Evolutionary conservation across 768 basidiomycete genomes (phyloP), one percentile per base, ranked within the genome.

Genomic region (Tulasnella sp.): DNA sequence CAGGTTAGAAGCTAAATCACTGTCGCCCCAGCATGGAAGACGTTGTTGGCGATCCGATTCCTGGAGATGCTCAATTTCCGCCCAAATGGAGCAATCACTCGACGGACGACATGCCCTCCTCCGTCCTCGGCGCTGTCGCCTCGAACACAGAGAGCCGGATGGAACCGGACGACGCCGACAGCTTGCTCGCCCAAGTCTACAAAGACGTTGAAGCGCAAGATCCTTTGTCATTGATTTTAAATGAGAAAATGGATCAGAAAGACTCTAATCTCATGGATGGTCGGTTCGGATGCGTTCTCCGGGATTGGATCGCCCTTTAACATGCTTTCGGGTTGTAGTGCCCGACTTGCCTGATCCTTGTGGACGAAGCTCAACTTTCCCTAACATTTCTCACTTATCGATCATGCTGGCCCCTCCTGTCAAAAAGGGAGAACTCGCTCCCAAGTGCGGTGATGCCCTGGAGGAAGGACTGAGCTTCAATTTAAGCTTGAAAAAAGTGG

Each of bases 201-300:
- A 67, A 67, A 35, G 29, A 67, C 11, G 61, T 67, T 26, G 29
- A 67, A 67, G 61, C 29, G 29, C 61, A 67, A 18, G 61, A 67
- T 26, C 61, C 61, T 26, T 35, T 67, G 29, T 67, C 61, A 16
- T 81, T 86, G 67, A 88, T 93, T 37, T 82, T 90, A 80, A 85
- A 88, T 70, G 91, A 91, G 80, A 86, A 83, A 76, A 79, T 92
- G 15, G 88, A 90, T 78, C 88, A 89, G 35, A 86, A 85, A 73
- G 85, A 86, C 10, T 82, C 84, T 71, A 80, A 86, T 78, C 81
- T 91, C 32, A 90, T 91, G 89, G 89, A 91, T 73, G 89, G 91
- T 90, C 78, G 81, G 83, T 79, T 7, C 67, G 78, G 20, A 16
- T 11, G 37, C 29, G 11, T n/a, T 9, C 46, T 10, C 46, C 11